phyloP scores from a whole-genome alignment of 2,329 filamentous ascomycete genomes.

The Colletotrichum costaricense region DNA sequence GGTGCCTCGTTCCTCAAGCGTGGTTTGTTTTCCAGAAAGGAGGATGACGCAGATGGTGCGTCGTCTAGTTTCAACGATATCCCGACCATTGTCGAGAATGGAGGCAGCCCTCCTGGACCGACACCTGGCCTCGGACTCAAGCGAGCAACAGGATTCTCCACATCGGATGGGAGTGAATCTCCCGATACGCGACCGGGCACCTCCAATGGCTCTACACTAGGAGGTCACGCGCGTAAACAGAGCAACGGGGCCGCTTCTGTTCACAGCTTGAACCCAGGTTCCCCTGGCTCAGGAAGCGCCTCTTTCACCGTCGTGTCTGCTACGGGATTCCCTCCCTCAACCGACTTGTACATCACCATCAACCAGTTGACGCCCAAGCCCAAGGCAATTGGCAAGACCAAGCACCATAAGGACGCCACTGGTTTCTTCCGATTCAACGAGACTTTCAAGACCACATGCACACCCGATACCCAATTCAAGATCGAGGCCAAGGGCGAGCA shows the following conservation, averaged over 20 bases:
- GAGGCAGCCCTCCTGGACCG: constrained; percentile 47
- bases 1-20: constrained; percentile 92
- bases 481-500: constrained; percentile 87
- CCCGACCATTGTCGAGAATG: constrained; percentile 57
- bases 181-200: constrained; percentile 45
- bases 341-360: constrained; percentile 83
- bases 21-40: constrained; percentile 81
- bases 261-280: constrained; percentile 70
- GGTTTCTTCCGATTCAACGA: constrained; percentile 80
- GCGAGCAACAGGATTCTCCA: constrained; percentile 52
- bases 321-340: constrained; percentile 78
- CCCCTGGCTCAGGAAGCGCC: constrained; percentile 78
- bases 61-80: constrained; percentile 46
- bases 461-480: constrained; percentile 87
- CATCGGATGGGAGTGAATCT: constrained; percentile 36
- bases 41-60: constrained; percentile 61
- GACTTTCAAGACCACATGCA: constrained; percentile 81
- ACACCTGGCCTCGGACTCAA: constrained; percentile 49
- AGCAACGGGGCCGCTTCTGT: constrained; percentile 75
- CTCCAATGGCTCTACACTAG: constrained; percentile 44
- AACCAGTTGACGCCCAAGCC: constrained; percentile 74
- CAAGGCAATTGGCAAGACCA: constrained; percentile 92
- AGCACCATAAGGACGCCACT: constrained; percentile 80
- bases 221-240: constrained; percentile 62
- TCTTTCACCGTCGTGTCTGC: constrained; percentile 84